These are phyloP conservation scores for Lactarius evosmus DNA, from an alignment of 768 basidiomycete species.

Conservation along the genomic window DNA sequence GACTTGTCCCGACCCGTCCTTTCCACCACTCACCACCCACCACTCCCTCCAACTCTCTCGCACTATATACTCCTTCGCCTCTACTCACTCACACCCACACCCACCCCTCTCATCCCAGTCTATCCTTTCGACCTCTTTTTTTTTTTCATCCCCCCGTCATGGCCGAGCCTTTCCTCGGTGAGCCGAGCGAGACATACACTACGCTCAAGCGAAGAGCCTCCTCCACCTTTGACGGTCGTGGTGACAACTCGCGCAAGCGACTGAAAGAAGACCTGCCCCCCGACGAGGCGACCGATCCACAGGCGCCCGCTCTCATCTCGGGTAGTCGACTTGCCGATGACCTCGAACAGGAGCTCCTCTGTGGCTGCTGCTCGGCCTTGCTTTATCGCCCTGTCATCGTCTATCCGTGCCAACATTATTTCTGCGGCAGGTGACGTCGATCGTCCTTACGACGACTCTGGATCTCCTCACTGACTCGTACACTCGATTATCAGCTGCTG, in stretches of 20 bases:
- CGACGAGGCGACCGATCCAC: slow-evolving; percentile 10
- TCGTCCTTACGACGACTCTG: background rate
- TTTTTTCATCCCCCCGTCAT: background rate
- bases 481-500: slow-evolving; percentile 55
- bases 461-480: slow-evolving; percentile 1
- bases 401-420: slow-evolving; percentile 85
- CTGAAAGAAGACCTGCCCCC: slow-evolving; percentile 26
- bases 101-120: slow-evolving; percentile 34
- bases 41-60: background rate
- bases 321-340: slow-evolving; percentile 52
- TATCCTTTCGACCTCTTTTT: slow-evolving; percentile 41
- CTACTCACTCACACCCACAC: slow-evolving; percentile 4
- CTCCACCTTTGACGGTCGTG: slow-evolving; percentile 21
- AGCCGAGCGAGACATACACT: slow-evolving; percentile 8
- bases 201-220: slow-evolving; percentile 29
- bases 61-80: background rate
- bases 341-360: slow-evolving; percentile 72
- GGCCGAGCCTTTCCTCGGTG: background rate
- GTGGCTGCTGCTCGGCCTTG: slow-evolving; percentile 81
- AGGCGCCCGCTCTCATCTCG: slow-evolving; percentile 24
- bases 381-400: slow-evolving; percentile 82
- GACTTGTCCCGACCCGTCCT: background rate
- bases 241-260: slow-evolving; percentile 21
- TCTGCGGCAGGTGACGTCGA: slow-evolving; percentile 73
- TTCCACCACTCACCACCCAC: background rate